Evolutionary conservation across 352 stramenopile genomes (phyloP).

Genomic region (Phytophthora europaea): DNA sequence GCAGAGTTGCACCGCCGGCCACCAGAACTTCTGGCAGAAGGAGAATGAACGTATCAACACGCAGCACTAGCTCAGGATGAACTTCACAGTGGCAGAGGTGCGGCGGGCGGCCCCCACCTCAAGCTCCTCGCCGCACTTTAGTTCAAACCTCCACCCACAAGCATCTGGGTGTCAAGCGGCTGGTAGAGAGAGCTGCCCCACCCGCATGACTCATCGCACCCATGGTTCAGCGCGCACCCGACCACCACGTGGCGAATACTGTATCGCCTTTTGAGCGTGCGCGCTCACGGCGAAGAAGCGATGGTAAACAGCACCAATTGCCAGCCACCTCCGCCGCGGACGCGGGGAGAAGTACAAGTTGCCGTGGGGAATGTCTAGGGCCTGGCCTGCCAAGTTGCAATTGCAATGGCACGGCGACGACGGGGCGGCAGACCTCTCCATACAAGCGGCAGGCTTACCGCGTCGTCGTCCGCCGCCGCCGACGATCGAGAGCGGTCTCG

Average conservation of each 20-base stretch:
- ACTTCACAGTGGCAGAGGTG: constrained; percentile 17
- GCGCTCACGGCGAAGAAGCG: not conserved
- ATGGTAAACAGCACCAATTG: not conserved
- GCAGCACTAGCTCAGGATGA: not conserved
- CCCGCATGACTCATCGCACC: not conserved
- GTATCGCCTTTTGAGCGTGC: not conserved
- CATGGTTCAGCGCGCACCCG: constrained; percentile 2
- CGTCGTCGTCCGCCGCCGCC: not conserved
- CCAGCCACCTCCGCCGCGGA: too few species aligned
- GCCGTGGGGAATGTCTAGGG: not conserved
- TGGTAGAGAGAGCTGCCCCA: not conserved
- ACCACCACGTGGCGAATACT: not conserved
- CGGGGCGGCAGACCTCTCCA: not conserved
- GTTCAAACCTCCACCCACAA: not conserved
- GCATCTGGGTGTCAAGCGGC: constrained; percentile 14
- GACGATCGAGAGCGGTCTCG: not conserved
- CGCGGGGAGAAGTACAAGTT: not conserved
- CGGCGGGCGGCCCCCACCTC: not conserved
- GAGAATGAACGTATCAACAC: not conserved
- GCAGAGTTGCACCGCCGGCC: not conserved
- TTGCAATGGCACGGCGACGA: not conserved
- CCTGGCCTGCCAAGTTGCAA: not conserved
- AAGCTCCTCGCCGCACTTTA: not conserved
- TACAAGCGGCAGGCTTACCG: constrained; percentile 2
- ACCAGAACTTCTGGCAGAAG: not conserved